These are phyloP conservation scores for Scytalidium sp. DNA, from an alignment of 2,329 filamentous ascomycete genomes.

Conservation along the genomic window DNA sequence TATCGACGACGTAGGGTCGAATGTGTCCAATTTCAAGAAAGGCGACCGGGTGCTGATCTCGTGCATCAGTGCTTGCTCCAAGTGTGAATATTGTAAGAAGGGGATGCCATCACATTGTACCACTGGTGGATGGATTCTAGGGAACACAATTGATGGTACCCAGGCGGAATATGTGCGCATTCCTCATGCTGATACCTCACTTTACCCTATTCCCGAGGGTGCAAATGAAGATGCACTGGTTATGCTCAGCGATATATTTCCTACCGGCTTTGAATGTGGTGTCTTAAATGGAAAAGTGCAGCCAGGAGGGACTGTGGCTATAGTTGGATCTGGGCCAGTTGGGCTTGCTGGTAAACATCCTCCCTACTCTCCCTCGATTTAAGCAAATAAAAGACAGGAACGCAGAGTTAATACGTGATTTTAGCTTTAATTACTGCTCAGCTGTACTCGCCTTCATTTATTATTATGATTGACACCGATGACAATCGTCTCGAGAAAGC, in stretches of 20 bases:
- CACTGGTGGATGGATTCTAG: constrained; percentile 52
- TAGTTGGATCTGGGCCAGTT: constrained; percentile 54
- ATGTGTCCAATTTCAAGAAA: constrained; percentile 42
- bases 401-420: too few relatives aligned
- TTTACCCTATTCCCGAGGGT: constrained; percentile 73
- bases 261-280: constrained; percentile 54
- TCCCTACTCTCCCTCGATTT: too few relatives aligned
- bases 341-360: too few relatives aligned
- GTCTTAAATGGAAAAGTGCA: constrained; percentile 48
- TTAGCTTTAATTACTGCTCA: constrained; percentile 51
- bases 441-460: constrained; percentile 48
- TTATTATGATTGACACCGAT: constrained; percentile 52
- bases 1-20: constrained; percentile 40
- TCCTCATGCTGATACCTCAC: constrained; percentile 74
- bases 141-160: constrained; percentile 66
- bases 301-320: constrained; percentile 48
- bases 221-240: constrained; percentile 78
- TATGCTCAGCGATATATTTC: constrained; percentile 53
- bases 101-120: constrained; percentile 52
- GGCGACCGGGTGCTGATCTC: constrained; percentile 51
- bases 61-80: constrained; percentile 48
- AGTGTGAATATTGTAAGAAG: constrained; percentile 47
- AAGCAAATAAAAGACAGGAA: too few relatives aligned
- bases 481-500: constrained; percentile 43
- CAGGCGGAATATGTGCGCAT: constrained; percentile 86